Evolutionary conservation across 441 rosid species (phyloP).

Genomic region (Francoa sonchifolia): DNA sequence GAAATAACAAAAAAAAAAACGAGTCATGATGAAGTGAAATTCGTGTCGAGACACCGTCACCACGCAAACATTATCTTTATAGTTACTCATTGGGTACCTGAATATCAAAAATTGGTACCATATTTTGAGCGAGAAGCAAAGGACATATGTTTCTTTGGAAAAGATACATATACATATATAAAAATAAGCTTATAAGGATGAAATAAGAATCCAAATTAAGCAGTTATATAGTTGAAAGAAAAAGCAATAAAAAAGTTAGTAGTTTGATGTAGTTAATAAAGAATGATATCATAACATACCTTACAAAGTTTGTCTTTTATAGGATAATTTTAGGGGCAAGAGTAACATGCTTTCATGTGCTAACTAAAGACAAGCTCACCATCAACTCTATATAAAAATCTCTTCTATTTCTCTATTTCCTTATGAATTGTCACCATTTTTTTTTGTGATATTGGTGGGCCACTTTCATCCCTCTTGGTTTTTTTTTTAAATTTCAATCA

Average conservation of each 20-base stretch:
- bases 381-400: conserved; percentile 30
- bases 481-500: conserved; percentile 22
- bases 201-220: no score
- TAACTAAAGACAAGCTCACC: conserved; percentile 35
- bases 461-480: conserved; percentile 20
- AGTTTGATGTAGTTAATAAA: conserved; percentile 15
- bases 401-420: conserved; percentile 17
- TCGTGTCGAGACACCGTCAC: no score
- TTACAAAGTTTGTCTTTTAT: conserved; percentile 21
- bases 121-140: no score
- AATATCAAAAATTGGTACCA: no score
- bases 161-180: no score
- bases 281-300: conserved; percentile 16
- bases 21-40: no score
- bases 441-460: conserved; percentile 33
- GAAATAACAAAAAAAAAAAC: no score
- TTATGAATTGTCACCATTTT: conserved; percentile 24
- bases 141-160: no score
- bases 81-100: no score
- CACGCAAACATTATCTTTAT: no score
- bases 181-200: no score
- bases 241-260: background rate
- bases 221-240: no score
- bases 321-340: conserved; percentile 32
- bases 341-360: conserved; percentile 91